Evolutionary conservation across 768 basidiomycete genomes (phyloP), one percentile per base, ranked within the genome.

Genomic region (Tephrocybe sp.): DNA sequence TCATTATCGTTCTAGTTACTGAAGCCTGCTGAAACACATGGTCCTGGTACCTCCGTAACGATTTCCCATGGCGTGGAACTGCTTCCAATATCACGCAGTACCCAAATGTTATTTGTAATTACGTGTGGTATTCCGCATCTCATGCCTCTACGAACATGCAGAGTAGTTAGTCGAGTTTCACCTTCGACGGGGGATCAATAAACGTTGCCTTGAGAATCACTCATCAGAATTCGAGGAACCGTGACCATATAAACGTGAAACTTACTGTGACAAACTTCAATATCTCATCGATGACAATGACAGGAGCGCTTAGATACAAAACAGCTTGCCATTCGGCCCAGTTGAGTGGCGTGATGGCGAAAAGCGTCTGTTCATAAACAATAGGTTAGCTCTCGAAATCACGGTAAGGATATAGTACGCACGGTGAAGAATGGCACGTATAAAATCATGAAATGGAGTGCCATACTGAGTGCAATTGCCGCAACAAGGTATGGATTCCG

Each of bases 381-480:
- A n/a, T n/a, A 15, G 26, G 38, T 51, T 18, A 54, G 35, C 24
- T 27, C 26, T 30, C 16, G 11, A 16, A 26, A 24, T 24, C 18
- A 45, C 25, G 19, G 13, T 3, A 8, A 44, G 43, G 44, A 44
- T 45, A 40, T 21, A 8, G 40, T 25, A 77, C 84, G 69, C 57
- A 92, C 91, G 21, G 91, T 88, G 69, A 99, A 93, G 85, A 97
- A 92, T 3, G 96, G 95, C 28, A 97, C 90, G 66, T 99, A 99
- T 54, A 99, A 78, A 61, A 98, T 98, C 76, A 86, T 88, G 60
- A 97, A 82, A 68, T 98, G 96, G 24, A 98, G 73, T 1, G 70
- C 83, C 95, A 98, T 98, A 66, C 92, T 95, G 46, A 99, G 71
- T 13, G 86, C 66, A 62, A 98, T 91, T 25, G 93, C 92, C 15